These are phyloP conservation scores for Fusarium secorum DNA, from an alignment of 2,329 filamentous ascomycete species.

Conservation along the genomic window DNA sequence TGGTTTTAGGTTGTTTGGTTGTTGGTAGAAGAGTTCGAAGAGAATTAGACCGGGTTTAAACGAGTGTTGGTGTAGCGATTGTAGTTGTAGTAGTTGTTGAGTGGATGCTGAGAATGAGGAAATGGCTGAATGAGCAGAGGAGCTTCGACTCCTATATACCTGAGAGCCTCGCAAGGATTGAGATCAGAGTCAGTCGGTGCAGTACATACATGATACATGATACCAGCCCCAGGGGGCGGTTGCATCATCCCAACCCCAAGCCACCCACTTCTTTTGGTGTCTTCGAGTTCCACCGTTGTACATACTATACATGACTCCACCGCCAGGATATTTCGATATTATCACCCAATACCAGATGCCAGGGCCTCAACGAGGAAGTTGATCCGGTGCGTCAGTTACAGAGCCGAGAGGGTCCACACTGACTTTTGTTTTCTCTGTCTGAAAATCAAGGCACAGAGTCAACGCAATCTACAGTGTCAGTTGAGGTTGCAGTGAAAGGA, in stretches of 20 bases:
- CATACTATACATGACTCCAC: slow-evolving; percentile 10
- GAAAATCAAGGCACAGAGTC: slow-evolving; percentile 22
- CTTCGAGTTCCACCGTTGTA: slow-evolving; percentile 8
- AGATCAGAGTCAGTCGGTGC: slow-evolving; percentile 3
- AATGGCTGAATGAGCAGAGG: slow-evolving; percentile 9
- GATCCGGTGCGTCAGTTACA: slow-evolving; percentile 32
- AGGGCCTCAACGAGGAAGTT: slow-evolving; percentile 34
- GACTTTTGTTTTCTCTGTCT: background rate
- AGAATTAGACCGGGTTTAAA: slow-evolving; percentile 21
- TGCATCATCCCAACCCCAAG: slow-evolving; percentile 36
- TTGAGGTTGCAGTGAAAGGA: background rate
- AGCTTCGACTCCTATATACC: slow-evolving; percentile 34
- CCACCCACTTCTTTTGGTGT: slow-evolving; percentile 24
- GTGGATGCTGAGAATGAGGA: slow-evolving; percentile 18
- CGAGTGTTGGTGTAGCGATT: slow-evolving; percentile 33
- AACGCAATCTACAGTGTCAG: slow-evolving; percentile 25
- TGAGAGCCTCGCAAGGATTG: slow-evolving; percentile 21
- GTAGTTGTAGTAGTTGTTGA: slow-evolving; percentile 4
- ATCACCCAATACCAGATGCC: slow-evolving; percentile 22
- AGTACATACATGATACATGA: slow-evolving; percentile 18
- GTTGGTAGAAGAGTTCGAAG: slow-evolving; percentile 7
- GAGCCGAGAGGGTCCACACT: slow-evolving; percentile 12
- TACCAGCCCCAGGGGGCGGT: slow-evolving; percentile 35
- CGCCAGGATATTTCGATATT: slow-evolving; percentile 19
- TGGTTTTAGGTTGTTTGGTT: slow-evolving; percentile 12